phyloP scores from a whole-genome alignment of 768 basidiomycete species.

The Lactarius sanguifluus region DNA sequence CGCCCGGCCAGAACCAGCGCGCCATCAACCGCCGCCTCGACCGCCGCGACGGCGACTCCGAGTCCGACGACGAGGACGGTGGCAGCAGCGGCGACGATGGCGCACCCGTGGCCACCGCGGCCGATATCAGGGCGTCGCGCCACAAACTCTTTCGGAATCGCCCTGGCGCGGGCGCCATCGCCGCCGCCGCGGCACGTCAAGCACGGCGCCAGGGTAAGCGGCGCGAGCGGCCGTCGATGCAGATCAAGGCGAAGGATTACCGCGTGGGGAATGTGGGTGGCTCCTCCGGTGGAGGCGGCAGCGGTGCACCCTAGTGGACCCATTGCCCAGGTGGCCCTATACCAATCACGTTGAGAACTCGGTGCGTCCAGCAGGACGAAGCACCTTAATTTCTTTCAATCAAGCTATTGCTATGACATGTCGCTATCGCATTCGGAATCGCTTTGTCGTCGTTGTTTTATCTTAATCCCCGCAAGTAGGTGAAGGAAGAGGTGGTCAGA shows the following conservation, averaged over 20 bases:
- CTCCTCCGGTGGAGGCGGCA: not conserved
- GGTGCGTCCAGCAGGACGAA: too few relatives aligned
- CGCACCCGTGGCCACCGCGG: not conserved
- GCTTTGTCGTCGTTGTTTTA: too few relatives aligned
- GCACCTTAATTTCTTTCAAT: too few relatives aligned
- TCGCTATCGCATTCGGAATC: too few relatives aligned
- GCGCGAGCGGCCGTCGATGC: not conserved
- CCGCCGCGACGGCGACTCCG: not conserved
- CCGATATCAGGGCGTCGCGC: not conserved
- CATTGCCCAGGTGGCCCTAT: not conserved
- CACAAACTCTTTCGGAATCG: not conserved
- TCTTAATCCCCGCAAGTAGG: too few relatives aligned
- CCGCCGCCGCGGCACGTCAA: not conserved
- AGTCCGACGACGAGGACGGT: too few relatives aligned
- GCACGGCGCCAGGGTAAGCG: not conserved
- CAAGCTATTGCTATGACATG: too few relatives aligned
- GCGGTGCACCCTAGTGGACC: not conserved
- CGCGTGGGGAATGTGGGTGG: not conserved
- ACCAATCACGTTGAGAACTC: too few relatives aligned
- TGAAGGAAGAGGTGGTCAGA: too few relatives aligned
- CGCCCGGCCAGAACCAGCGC: not conserved
- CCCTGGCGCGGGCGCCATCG: not conserved
- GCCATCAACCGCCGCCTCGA: slow-evolving; percentile 3
- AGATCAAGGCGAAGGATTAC: slow-evolving; percentile 19
- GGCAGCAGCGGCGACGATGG: not conserved